phyloP scores from a whole-genome alignment of 805 yeast genomes.

The Barnettozyma vustinii region DNA sequence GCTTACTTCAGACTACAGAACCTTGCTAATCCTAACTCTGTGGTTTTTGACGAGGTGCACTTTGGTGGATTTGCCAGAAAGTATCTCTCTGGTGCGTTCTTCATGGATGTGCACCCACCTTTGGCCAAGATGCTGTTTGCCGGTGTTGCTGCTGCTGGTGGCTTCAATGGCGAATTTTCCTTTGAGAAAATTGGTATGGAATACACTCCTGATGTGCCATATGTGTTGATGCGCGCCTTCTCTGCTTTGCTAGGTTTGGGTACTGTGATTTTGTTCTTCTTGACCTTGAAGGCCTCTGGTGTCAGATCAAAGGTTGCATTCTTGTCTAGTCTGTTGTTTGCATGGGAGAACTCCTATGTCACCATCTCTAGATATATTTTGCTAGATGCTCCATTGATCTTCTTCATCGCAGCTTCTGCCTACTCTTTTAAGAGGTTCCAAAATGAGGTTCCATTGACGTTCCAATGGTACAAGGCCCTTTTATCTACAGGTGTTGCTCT shows the following conservation, averaged over 20 bases:
- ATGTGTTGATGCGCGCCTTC: conserved; percentile 61
- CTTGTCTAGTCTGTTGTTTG: conserved; percentile 47
- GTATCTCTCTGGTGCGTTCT: conserved; percentile 60
- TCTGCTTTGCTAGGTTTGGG: conserved; percentile 66
- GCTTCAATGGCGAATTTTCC: conserved; percentile 65
- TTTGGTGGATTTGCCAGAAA: conserved; percentile 95
- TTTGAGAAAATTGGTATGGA: conserved; percentile 62
- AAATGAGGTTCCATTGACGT: conserved; percentile 54
- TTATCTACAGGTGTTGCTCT: conserved; percentile 61
- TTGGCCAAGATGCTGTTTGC: conserved; percentile 73
- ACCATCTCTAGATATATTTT: conserved; percentile 73
- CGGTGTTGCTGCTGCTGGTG: conserved; percentile 59
- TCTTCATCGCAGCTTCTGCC: conserved; percentile 68
- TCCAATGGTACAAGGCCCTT: conserved; percentile 53
- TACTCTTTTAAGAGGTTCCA: conserved; percentile 65
- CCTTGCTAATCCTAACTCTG: conserved; percentile 67
- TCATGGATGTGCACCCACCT: conserved; percentile 80
- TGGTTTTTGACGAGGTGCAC: conserved; percentile 90
- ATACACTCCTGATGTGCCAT: conserved; percentile 56
- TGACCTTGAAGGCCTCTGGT: conserved; percentile 68
- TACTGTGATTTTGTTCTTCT: conserved; percentile 58
- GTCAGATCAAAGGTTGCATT: conserved; percentile 60
- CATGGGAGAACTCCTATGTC: conserved; percentile 60
- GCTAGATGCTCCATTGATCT: conserved; percentile 69
- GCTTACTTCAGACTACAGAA: conserved; percentile 53